Evolutionary conservation across 257 asterid genomes (phyloP), one percentile per base, ranked within the genome.

Genomic region (Orobanche coerulescens): DNA sequence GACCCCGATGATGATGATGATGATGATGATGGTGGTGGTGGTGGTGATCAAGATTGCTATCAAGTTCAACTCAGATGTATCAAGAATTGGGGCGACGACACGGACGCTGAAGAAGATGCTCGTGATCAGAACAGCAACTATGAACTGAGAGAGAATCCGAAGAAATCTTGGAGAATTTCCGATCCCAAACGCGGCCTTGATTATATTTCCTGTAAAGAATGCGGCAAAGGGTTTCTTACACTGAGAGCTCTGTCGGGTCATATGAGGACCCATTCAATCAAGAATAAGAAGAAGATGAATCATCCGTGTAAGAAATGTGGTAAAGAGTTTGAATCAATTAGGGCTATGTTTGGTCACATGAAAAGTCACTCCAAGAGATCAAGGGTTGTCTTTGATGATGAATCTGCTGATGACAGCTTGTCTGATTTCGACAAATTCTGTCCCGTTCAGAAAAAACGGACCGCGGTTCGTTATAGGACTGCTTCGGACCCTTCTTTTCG

Each of bases 281-380:
- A 76, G 82, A 68, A 75, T 42, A 67, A 47, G 55, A 63, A 43
- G 31, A 20, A 20, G n/a, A n/a, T n/a, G n/a, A 47, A 8, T 51
- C 72, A 78, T 73, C 53, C 25, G 26, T 93, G 97, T 71, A 66
- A 80, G 79, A 68, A 70, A 76, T 93, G 99, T 64, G 87, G 85
- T 4, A 83, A 72, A 67, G 88, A 60, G 9, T 93, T 89, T 51
- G 81, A 64, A 65, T 86, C 97, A 22, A 25, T 62, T 50, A 81
- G 82, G 36, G 99, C 97, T 7, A 44, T 93, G 84, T 86, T 68
- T 62, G 99, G 97, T 20, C 99, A 93, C 73, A 83, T 86, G 99
- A 93, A 81, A 68, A 76, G 72, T 11, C 96, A 93, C 64, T 72
- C 96, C 55, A 89, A 83, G 80, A 83, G 66, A 71, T 71, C 63